Base-by-base conservation (phyloP, 1,139 yeast genomes). In the Geotrichum candidum region DNA sequence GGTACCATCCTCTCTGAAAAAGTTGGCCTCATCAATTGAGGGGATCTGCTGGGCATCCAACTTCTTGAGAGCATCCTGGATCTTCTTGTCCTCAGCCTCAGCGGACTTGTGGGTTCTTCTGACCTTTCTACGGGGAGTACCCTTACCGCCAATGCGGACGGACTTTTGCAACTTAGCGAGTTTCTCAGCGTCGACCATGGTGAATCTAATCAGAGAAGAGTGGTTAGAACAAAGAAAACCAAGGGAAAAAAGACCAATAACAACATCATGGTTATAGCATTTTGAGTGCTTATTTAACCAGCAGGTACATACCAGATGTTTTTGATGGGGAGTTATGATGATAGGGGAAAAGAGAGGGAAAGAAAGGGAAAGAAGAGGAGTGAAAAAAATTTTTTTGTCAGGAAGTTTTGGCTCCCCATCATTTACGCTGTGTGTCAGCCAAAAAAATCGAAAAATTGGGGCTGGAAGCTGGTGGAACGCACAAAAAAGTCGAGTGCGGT, bases 1-100 rank as follows among this genome's bases (percentile, higher is more conserved):
- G 77, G 87, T 88, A 74, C 98, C 97, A 78, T 92, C 97, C 69
- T 91, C 96, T 80, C 83, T 88, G 88, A 94, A 92, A 84, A 94
- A 90, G 85, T 92, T 94, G 76, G 96, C 98, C 82, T 92, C 97
- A 77, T 90, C 96, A 72, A 94, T 87, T 73, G 88, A 90, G 70
- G 88, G 92, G 71, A 94, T 82, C 73, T 91, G 88, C 78, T 88
- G 90, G 69, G 94, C 96, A 79, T 89, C 87, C 77, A 94, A 82
- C 82, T 92, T 92, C 77, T 87, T 88, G 78, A 94, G 83, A 71
- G 96, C 85, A 71, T 87, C 90, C 80, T 90, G 94, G 78, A 94
- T 84, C 80, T 91, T 90, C 79, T 92, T 83, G 82, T 91, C 97
- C 72, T 85, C 90, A 76, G 87, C 94, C 74, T 83, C 88, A 77